These are phyloP conservation scores for Fusarium vanettenii DNA, from an alignment of 2,329 filamentous ascomycete genomes.

Conservation along the genomic window DNA sequence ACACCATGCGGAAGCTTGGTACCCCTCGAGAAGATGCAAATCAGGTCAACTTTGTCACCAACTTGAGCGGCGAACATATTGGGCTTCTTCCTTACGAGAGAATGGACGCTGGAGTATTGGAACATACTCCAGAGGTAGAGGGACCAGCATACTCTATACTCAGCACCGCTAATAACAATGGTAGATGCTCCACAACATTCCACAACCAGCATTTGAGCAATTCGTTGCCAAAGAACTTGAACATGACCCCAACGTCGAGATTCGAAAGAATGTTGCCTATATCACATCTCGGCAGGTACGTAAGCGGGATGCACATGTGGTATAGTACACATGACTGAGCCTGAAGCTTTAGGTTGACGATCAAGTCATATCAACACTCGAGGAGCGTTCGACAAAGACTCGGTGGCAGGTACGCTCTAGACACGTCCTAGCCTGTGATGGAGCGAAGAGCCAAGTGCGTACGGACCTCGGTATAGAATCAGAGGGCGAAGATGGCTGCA, in stretches of 20 bases:
- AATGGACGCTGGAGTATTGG: background rate
- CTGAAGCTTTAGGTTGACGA: background rate
- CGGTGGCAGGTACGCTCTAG: background rate
- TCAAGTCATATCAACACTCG: background rate
- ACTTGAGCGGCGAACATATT: background rate
- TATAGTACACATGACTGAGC: background rate
- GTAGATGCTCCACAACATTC: background rate
- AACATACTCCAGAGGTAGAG: background rate
- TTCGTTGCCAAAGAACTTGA: background rate
- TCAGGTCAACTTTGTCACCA: background rate
- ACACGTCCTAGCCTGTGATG: background rate
- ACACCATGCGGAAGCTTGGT: background rate
- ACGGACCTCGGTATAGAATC: background rate
- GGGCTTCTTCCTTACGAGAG: background rate
- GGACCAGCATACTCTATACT: background rate
- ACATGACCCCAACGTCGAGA: background rate
- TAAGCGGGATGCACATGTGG: no score
- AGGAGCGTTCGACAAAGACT: background rate
- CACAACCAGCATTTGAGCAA: background rate
- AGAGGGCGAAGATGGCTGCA: background rate
- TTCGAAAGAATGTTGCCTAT: background rate
- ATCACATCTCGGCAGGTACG: background rate
- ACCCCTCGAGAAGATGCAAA: background rate
- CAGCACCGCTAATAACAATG: background rate
- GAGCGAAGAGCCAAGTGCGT: background rate